Evolutionary conservation across 2,329 filamentous ascomycete genomes (phyloP), one percentile per base, ranked within the genome.

Genomic region (Whalleya microplaca): DNA sequence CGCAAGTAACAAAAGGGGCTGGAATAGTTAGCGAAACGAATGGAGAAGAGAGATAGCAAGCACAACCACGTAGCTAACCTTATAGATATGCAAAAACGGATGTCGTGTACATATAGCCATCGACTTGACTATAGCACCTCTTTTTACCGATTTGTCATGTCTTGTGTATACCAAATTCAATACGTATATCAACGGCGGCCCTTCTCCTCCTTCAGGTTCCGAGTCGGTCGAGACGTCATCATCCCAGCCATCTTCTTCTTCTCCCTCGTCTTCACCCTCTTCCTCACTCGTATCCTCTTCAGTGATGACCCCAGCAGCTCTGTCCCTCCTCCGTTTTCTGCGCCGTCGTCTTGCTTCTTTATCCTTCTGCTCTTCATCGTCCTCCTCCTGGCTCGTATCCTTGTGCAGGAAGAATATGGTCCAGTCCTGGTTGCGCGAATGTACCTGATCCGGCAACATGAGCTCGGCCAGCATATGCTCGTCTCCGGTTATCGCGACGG

Each of bases 351-450:
- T 76, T 64, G 80, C 79, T 67, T 81, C 77, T 63, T 83, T 87
- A 41, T 80, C 80, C 52, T 78, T 79, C 58, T 80, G 80, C 65
- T 91, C 89, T 54, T 87, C 84, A 27, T 92, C 90, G 58, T 96
- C 93, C 55, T 94, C 90, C 57, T 91, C 88, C 48, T 89, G 86
- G 58, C 86, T 93, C 2, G 88, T 91, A 72, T 99, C 95, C 73
- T 98, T 98, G 77, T 99, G 95, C 54, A 99, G 74, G 72, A 99
- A 99, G 78, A 99, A 99, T 53, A 98, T 96, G 42, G 95, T 99
- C 95, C 95, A 99, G 73, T 99, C 95, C 75, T 98, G 93, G 69
- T 90, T 94, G 41, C 95, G 86, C 59, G 95, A 87, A 76, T 99
- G 95, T 20, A 94, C 92, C 75, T 98, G 94, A 74, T 99, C 95